Evolutionary conservation across 1,139 yeast genomes (phyloP), one percentile per base, ranked within the genome.

Genomic region (Keqinozyma sinolaborantium): DNA sequence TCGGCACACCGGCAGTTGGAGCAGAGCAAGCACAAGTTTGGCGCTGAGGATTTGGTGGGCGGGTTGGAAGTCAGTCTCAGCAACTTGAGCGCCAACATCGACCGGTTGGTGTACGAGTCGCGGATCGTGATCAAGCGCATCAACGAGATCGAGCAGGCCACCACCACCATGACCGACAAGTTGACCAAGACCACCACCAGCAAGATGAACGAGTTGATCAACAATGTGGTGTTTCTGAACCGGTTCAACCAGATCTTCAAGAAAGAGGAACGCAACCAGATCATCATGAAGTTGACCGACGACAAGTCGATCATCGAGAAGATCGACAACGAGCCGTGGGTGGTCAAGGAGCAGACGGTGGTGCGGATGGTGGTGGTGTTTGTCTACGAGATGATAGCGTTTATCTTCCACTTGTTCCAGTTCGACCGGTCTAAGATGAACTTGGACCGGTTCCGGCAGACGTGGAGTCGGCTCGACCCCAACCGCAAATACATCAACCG

Each of bases 41-140:
- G 53, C 38, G 58, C 58, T 51, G 60, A 56, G 36, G 63, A 59
- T 23, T 44, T 64, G 16, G 46, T 53, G 5, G 52, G 49, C 9
- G 51, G 55, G 41, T 53, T 82, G 28, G 60, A 69, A 30, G 60
- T 58, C 28, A 82, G 77, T 40, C 60, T 83, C 40, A 62, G 64
- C 24, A 90, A 83, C 36, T 68, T 87, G 28, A 78, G 79, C 23
- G 77, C 85, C 2, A 65, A 83, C 26, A 77, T 84, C 21, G 92
- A 95, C 15, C 68, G 95, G 40, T 63, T 92, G 36, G 74, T 79
- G 34, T 92, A 90, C 53, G 96, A 92, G 50, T 70, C 87, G 16
- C 62, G 95, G 35, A 70, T 86, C 31, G 68, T 92, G 14, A 73
- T 73, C 25, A 79, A 81, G 33, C 77, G 92, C 45, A 73, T 90